These are phyloP conservation scores for Pythium folliculosum DNA, from an alignment of 352 stramenopile species.

Conservation along the genomic window DNA sequence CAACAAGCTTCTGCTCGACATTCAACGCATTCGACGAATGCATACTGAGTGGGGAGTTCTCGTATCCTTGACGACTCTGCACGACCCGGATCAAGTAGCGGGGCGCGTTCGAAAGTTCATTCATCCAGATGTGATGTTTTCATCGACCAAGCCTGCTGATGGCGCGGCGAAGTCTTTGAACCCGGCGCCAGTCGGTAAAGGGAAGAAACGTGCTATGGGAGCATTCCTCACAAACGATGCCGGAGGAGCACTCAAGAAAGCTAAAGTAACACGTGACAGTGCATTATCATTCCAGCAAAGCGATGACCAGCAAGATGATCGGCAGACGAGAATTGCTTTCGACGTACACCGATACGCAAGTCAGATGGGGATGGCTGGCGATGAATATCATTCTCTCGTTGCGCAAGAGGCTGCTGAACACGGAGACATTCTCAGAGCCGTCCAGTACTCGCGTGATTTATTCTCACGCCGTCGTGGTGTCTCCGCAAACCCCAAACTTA, in stretches of 20 bases:
- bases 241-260: conserved; percentile 15
- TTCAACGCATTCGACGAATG: conserved; percentile 38
- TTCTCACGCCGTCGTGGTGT: conserved; percentile 36
- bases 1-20: conserved; percentile 38
- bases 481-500: conserved; percentile 2
- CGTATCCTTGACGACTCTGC: conserved; percentile 52
- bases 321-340: conserved; percentile 37
- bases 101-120: conserved; percentile 48
- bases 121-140: conserved; percentile 48
- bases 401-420: conserved; percentile 37
- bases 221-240: conserved; percentile 3
- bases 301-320: conserved; percentile 43
- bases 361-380: conserved; percentile 40
- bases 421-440: conserved; percentile 50
- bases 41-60: conserved; percentile 48
- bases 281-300: background rate
- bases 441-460: conserved; percentile 57
- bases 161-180: background rate
- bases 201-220: conserved; percentile 27
- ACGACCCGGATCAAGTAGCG: conserved; percentile 45
- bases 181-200: conserved; percentile 15
- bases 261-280: background rate
- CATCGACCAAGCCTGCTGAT: background rate
- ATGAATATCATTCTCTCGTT: conserved; percentile 46
- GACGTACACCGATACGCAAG: conserved; percentile 57